Base-by-base conservation (phyloP, 805 yeast species). In the Candida argentea region DNA sequence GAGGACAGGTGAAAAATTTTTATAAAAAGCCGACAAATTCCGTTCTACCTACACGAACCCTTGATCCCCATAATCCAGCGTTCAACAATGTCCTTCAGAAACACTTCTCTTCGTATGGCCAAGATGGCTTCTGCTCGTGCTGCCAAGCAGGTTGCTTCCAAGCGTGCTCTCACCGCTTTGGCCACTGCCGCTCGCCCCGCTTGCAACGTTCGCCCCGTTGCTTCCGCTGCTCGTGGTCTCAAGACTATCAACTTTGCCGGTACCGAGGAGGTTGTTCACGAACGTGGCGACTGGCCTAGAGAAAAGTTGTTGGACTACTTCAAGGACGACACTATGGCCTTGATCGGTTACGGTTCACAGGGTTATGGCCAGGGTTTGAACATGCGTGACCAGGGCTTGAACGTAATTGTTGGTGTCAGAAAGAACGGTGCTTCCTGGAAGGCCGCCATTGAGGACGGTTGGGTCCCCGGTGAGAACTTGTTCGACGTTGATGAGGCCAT, bases 361-460 rank as follows among this genome's bases (percentile, higher is more conserved):
- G 98, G 98, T 74, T 89, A 91, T 75, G 98, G 98, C 61, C 98
- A 91, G 73, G 97, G 96, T 67, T 77, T 91, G 51, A 91, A 91
- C 86, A 70, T 93, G 71, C 84, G 98, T 71, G 98, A 91, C 75
- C 89, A 91, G 55, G 98, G 98, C 65, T 65, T 91, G 56, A 89
- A 89, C 63, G 98, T 89, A 49, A 83, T 91, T 60, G 72, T 91
- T 48, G 98, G 98, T 77, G 98, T 91, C 52, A 78, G 98, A 68
- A 85, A 91, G 75, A 66, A 84, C 58, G 98, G 98, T 73, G 91
- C 95, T 44, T 91, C 97, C 34, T 91, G 98, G 98, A 89, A 89
- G 72, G 94, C 95, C 48, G 98, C 98, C 55, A 68, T 85, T 50
- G 98, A 91, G 68, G 98, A 91, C 64, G 98, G 98, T 52, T 91